Conservation (phyloP, 176 grass and related monocot genomes). For the Bonia amplexicaulis region DNA sequence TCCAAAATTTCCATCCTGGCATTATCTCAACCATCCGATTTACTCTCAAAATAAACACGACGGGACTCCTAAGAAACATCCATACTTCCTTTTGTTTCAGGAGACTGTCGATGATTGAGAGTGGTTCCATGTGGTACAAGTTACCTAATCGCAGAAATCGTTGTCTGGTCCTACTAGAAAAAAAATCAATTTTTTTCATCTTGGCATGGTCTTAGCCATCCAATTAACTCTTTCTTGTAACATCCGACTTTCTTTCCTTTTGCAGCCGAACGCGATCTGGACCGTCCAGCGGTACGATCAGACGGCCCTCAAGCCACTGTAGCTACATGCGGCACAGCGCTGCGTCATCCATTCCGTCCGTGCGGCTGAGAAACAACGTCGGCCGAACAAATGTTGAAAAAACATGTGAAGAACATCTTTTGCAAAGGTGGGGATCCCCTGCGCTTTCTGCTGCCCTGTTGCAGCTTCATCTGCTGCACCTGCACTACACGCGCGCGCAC, state of each 20-base stretch:
- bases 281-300: neutral
- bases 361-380: neutral
- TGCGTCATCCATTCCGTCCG: neutral
- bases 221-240: neutral
- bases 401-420: slow-evolving; percentile 30
- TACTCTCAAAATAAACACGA: too few species aligned
- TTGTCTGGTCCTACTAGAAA: neutral
- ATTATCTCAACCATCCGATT: too few species aligned
- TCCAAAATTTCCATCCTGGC: too few species aligned
- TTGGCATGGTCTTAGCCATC: neutral
- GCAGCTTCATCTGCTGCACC: slow-evolving; percentile 23
- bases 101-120: neutral
- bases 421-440: slow-evolving; percentile 41
- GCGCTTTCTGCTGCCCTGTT: slow-evolving; percentile 39
- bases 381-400: neutral
- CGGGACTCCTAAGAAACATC: neutral
- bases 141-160: neutral
- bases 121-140: neutral
- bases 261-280: neutral
- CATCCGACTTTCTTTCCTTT: neutral
- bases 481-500: slow-evolving; percentile 17
- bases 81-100: neutral
- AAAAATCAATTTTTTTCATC: neutral
- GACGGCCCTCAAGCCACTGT: neutral
- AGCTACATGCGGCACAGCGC: neutral